Evolutionary conservation across 805 yeast species (phyloP).

Genomic region (Pichia manshurica): DNA sequence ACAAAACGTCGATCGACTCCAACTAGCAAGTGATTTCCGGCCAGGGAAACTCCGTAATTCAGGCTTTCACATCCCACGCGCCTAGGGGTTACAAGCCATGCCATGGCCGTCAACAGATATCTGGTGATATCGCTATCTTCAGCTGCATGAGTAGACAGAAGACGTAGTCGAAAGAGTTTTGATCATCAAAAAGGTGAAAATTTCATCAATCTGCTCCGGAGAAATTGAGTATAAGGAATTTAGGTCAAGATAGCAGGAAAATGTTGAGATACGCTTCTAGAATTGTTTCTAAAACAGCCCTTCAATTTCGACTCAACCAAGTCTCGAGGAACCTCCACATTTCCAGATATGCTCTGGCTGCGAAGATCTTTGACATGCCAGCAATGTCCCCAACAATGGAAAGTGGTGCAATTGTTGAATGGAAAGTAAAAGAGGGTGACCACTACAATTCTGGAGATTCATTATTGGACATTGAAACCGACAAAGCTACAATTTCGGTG

Average conservation of each 20-base stretch:
- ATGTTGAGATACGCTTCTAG: not conserved
- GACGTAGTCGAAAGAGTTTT: no score
- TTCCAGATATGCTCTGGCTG: conserved; percentile 29
- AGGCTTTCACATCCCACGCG: not conserved
- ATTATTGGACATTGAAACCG: conserved; percentile 76
- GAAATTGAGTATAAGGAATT: no score
- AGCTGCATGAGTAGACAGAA: no score
- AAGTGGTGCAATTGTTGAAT: conserved; percentile 83
- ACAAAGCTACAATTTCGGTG: conserved; percentile 76
- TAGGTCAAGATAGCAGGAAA: no score
- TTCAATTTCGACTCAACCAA: no score
- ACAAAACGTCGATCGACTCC: not conserved
- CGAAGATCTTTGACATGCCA: conserved; percentile 75
- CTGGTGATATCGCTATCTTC: no score
- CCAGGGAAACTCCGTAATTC: not conserved
- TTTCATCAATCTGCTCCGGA: no score
- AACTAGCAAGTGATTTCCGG: not conserved
- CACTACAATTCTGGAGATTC: conserved; percentile 77
- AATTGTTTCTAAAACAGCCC: no score
- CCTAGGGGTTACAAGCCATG: no score
- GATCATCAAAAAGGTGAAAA: no score
- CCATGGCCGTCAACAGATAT: no score
- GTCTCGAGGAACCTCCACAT: conserved; percentile 27
- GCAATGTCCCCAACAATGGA: conserved; percentile 99
- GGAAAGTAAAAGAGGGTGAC: conserved; percentile 83